phyloP scores from a whole-genome alignment of 2,329 filamentous ascomycete genomes.

The Monascus ruber region DNA sequence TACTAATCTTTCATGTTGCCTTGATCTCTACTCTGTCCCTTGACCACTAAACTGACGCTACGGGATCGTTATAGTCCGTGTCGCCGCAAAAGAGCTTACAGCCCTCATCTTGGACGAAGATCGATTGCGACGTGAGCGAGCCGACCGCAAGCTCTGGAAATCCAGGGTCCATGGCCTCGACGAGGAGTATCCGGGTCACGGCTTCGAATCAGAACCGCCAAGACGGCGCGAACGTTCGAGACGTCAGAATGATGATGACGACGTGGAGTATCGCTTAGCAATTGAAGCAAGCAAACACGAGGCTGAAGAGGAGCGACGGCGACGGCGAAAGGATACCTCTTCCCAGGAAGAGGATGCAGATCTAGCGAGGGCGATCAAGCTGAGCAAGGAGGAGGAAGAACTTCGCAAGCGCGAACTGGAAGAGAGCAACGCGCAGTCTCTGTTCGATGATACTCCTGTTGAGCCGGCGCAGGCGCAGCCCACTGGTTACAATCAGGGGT shows the following conservation, averaged over 20 bases:
- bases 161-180: conserved; percentile 89
- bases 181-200: conserved; percentile 47
- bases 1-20: conserved; percentile 17
- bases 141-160: conserved; percentile 91
- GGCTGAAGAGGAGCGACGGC: conserved; percentile 79
- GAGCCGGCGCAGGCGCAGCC: conserved; percentile 59
- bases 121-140: conserved; percentile 75
- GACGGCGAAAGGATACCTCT: conserved; percentile 46
- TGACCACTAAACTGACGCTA: neutral
- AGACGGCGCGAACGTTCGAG: conserved; percentile 36
- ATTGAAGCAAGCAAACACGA: conserved; percentile 92
- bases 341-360: conserved; percentile 73
- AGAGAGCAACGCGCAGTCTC: conserved; percentile 66
- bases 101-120: conserved; percentile 89
- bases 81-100: conserved; percentile 92
- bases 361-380: conserved; percentile 83
- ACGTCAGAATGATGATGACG: conserved; percentile 61
- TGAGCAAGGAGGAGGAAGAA: conserved; percentile 86
- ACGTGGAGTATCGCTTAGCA: conserved; percentile 79
- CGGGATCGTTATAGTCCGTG: conserved; percentile 54
- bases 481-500: conserved; percentile 91
- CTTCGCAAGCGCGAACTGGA: conserved; percentile 76
- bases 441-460: conserved; percentile 71
- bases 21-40: neutral
- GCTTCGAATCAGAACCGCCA: conserved; percentile 26